A percentile compares a stretch with the other conserved stretches of the same genome.
Evolutionary conservation across 1,284 basidiomycete species (phyloP).

Genomic region (Heterobasidion annosum): DNA sequence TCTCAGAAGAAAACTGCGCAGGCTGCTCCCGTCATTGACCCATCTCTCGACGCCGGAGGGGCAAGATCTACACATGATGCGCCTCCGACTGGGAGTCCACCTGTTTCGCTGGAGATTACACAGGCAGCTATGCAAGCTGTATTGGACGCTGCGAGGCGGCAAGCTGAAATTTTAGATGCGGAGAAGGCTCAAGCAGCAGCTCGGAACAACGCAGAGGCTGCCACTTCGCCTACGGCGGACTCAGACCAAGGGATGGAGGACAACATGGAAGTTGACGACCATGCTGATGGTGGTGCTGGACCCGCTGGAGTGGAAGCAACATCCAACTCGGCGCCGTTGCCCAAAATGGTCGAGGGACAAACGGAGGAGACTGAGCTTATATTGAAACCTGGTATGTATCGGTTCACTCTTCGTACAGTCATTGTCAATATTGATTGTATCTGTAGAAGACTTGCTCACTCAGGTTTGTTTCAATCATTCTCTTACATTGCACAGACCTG

Average conservation of each 20-base stretch:
- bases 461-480: constrained; percentile 32
- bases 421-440: constrained; percentile 1
- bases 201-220: not conserved
- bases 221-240: not conserved
- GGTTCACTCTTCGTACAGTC: not conserved
- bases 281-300: not conserved
- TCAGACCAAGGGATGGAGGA: too few relatives aligned
- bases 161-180: constrained; percentile 5
- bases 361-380: constrained; percentile 57
- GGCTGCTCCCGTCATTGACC: constrained; percentile 24
- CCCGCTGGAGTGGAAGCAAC: not conserved
- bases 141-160: constrained; percentile 11
- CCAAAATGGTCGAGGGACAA: constrained; percentile 18
- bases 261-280: too few relatives aligned
- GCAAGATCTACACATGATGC: not conserved
- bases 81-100: constrained; percentile 4
- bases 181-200: not conserved
- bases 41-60: constrained; percentile 20
- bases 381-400: constrained; percentile 49
- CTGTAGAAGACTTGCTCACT: constrained; percentile 49
- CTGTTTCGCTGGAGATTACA: constrained; percentile 13
- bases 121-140: constrained; percentile 17
- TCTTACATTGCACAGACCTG: not conserved
- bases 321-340: not conserved
- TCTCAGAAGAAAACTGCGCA: constrained; percentile 14